These are phyloP conservation scores for Hydnomerulius pinastri DNA, from an alignment of 768 basidiomycete genomes.

Conservation along the genomic window DNA sequence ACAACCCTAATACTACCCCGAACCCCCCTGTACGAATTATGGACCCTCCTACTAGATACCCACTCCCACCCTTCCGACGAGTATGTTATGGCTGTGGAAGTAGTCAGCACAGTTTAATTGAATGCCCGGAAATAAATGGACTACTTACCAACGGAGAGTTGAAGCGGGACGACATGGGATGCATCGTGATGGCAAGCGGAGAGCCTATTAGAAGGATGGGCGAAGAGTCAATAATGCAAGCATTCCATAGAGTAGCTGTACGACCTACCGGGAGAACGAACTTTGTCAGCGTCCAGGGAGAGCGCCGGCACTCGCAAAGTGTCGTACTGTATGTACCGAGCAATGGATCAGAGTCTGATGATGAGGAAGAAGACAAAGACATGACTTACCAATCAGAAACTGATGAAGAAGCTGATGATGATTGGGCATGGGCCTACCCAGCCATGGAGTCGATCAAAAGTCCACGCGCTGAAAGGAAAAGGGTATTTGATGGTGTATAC, in stretches of 20 bases:
- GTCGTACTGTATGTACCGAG: too few relatives aligned
- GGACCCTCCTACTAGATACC: too few relatives aligned
- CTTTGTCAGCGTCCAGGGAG: not conserved
- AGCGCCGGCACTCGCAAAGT: not conserved
- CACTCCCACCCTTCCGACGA: too few relatives aligned
- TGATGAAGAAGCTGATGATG: not conserved
- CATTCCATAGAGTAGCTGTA: not conserved
- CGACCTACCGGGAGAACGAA: not conserved
- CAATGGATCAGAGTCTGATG: not conserved
- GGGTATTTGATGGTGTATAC: not conserved
- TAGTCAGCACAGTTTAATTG: not conserved
- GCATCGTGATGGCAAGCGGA: not conserved
- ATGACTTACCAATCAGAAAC: not conserved
- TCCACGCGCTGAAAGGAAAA: not conserved
- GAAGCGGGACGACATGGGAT: not conserved
- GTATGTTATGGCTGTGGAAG: not conserved
- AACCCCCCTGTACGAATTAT: too few relatives aligned
- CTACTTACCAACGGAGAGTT: not conserved
- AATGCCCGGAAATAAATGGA: not conserved
- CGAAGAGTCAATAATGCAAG: not conserved
- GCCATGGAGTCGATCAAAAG: not conserved
- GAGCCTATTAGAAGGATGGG: not conserved
- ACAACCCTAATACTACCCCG: too few relatives aligned
- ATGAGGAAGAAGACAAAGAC: not conserved
- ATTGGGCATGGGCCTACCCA: not conserved